phyloP scores from a whole-genome alignment of 495 filamentous ascomycete species.

The Rusavskia elegans region DNA sequence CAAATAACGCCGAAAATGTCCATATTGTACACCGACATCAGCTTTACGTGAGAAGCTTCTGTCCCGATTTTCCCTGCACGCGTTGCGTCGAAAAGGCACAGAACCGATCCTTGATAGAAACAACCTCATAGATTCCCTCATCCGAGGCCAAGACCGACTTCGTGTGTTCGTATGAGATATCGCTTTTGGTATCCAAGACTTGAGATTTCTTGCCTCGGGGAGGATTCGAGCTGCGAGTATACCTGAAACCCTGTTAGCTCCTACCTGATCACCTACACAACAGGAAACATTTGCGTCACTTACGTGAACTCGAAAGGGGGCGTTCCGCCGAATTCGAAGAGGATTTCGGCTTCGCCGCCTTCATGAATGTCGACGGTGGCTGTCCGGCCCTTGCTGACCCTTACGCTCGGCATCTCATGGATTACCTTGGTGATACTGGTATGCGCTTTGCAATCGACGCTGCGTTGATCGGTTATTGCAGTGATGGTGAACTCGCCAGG shows the following conservation, averaged over 20 bases:
- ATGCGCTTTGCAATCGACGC: constrained; percentile 60
- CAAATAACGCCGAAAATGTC: neutral
- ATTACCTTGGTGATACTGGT: constrained; percentile 65
- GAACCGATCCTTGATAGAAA: constrained; percentile 81
- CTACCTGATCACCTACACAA: no score
- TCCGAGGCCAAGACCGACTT: constrained; percentile 70
- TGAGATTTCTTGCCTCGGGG: constrained; percentile 57
- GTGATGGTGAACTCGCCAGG: constrained; percentile 81
- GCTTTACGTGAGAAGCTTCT: constrained; percentile 20
- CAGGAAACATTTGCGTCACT: constrained; percentile 13
- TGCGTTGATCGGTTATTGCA: constrained; percentile 65
- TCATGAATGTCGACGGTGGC: constrained; percentile 87
- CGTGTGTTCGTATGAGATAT: constrained; percentile 61
- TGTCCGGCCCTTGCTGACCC: constrained; percentile 63
- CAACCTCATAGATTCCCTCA: constrained; percentile 93
- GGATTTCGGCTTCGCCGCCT: constrained; percentile 78
- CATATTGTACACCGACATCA: constrained; percentile 6
- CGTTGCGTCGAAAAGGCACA: constrained; percentile 66
- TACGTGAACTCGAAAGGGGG: constrained; percentile 93
- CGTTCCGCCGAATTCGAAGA: constrained; percentile 86
- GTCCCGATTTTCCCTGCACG: constrained; percentile 28
- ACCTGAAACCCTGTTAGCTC: constrained; percentile 26
- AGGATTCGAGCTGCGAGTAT: constrained; percentile 74
- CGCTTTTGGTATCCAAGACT: constrained; percentile 78
- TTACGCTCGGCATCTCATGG: constrained; percentile 80